phyloP scores from a whole-genome alignment of 2,329 filamentous ascomycete genomes.

The Cadophora luteo-olivacea region DNA sequence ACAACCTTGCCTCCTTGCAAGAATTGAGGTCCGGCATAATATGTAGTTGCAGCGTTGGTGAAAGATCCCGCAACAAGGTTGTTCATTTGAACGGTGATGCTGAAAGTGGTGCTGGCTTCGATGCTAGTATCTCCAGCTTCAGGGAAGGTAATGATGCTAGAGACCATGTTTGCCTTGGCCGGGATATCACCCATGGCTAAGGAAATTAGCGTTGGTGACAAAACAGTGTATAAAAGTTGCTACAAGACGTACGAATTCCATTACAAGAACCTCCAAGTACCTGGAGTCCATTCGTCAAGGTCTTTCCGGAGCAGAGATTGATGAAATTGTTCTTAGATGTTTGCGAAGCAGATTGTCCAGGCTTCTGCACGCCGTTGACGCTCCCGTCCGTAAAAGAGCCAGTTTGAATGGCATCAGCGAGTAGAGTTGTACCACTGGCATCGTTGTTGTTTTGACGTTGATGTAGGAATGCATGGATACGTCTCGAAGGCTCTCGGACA shows the following conservation, averaged over 20 bases:
- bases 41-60: slow-evolving; percentile 48
- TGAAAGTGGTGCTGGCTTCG: slow-evolving; percentile 40
- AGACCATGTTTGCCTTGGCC: slow-evolving; percentile 44
- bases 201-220: slow-evolving; percentile 18
- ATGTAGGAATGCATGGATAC: slow-evolving; percentile 12
- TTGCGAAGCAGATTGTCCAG: slow-evolving; percentile 38
- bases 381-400: slow-evolving; percentile 42
- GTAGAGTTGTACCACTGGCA: slow-evolving; percentile 34
- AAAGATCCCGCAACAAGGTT: slow-evolving; percentile 48
- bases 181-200: slow-evolving; percentile 46
- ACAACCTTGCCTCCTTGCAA: slow-evolving; percentile 45
- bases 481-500: slow-evolving; percentile 13
- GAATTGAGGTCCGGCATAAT: slow-evolving; percentile 48
- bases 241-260: slow-evolving; percentile 42
- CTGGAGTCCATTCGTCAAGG: slow-evolving; percentile 66
- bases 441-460: slow-evolving; percentile 18
- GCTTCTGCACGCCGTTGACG: slow-evolving; percentile 34
- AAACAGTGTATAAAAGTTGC: background rate
- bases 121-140: slow-evolving; percentile 29
- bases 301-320: slow-evolving; percentile 46
- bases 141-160: slow-evolving; percentile 40
- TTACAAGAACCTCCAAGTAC: slow-evolving; percentile 67
- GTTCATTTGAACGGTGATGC: slow-evolving; percentile 45
- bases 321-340: slow-evolving; percentile 46
- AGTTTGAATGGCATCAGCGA: slow-evolving; percentile 39